Evolutionary conservation across 169 alveolate genomes (phyloP), one percentile per base, ranked within the genome.

Genomic region (Cyclospora cayetanensis): DNA sequence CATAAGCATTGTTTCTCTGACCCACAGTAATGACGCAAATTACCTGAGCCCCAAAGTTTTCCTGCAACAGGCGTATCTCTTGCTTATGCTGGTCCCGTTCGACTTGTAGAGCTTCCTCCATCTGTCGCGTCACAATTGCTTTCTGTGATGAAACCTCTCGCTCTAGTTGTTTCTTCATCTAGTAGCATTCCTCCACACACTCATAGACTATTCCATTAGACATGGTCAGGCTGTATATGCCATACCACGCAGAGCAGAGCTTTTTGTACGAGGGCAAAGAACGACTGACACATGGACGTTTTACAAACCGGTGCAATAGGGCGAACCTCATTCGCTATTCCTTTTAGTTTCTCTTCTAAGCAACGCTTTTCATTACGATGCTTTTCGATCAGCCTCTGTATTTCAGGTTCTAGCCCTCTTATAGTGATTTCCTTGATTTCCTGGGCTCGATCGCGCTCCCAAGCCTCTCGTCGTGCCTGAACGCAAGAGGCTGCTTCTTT

Each of bases 401-500:
- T 87, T 25, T 87, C 92, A 2, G 92, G 92, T 55, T 87, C 92
- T 37, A 87, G 72, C n/a, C 92, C 92, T 31, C 53, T 87, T 22
- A 87, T 87, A 25, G 92, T 87, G 18, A 87, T 68, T 50, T 87
- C 92, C 22, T 87, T 87, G 41, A 87, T 87, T 77, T 87, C 92
- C 41, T 87, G 92, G 9, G 86, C 68, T 77, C 82, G 80, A 9
- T 87, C 87, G 22, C 87, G 85, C 55, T 74, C 84, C 92, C 92
- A 87, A 5, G 92, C 92, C 34, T 87, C 92, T 18, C 92, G 55
- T 22, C 92, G 74, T n/a, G 92, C 83, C 92, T 86, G 85, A 22
- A 65, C n/a, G n/a, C n/a, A n/a, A n/a, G n/a, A n/a, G n/a, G n/a
- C n/a, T n/a, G n/a, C n/a, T n/a, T n/a, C n/a, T n/a, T n/a, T n/a